Conservation (phyloP, 305 asterid species). For the Coffea humblotiana region DNA sequence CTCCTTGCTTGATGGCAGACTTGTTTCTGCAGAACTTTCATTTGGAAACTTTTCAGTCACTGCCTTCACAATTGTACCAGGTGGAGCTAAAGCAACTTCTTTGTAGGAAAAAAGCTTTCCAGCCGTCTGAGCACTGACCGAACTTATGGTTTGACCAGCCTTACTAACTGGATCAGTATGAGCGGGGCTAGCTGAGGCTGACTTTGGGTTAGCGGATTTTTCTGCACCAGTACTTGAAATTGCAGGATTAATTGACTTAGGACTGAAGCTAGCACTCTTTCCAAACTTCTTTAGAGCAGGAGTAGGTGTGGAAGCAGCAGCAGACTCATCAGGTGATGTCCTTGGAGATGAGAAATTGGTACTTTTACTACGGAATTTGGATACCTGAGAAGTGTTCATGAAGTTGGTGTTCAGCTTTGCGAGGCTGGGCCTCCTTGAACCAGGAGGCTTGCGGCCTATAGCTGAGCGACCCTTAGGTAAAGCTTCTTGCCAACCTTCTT, state of each 20-base stretch:
- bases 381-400: slow-evolving; percentile 50
- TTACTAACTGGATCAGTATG: slow-evolving; percentile 45
- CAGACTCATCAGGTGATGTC: slow-evolving; percentile 45
- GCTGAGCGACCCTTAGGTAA: slow-evolving; percentile 75
- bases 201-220: slow-evolving; percentile 46
- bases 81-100: slow-evolving; percentile 90
- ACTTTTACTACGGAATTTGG: slow-evolving; percentile 53
- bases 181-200: slow-evolving; percentile 64
- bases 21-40: slow-evolving; percentile 41
- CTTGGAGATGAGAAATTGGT: slow-evolving; percentile 58
- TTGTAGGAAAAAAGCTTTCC: slow-evolving; percentile 85
- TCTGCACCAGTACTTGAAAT: slow-evolving; percentile 42
- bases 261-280: slow-evolving; percentile 67
- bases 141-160: slow-evolving; percentile 45
- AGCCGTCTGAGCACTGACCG: slow-evolving; percentile 65
- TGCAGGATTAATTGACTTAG: slow-evolving; percentile 44
- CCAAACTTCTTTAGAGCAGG: slow-evolving; percentile 48
- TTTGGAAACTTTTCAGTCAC: slow-evolving; percentile 54
- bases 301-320: slow-evolving; percentile 43
- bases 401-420: slow-evolving; percentile 80
- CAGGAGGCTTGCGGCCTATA: slow-evolving; percentile 58
- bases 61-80: slow-evolving; percentile 75
- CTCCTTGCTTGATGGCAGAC: slow-evolving; percentile 32
- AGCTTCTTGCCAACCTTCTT: slow-evolving; percentile 99
- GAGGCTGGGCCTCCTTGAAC: slow-evolving; percentile 79